These are phyloP conservation scores for Pseudogymnoascus sp. DNA, from an alignment of 2,329 filamentous ascomycete species.

Conservation along the genomic window DNA sequence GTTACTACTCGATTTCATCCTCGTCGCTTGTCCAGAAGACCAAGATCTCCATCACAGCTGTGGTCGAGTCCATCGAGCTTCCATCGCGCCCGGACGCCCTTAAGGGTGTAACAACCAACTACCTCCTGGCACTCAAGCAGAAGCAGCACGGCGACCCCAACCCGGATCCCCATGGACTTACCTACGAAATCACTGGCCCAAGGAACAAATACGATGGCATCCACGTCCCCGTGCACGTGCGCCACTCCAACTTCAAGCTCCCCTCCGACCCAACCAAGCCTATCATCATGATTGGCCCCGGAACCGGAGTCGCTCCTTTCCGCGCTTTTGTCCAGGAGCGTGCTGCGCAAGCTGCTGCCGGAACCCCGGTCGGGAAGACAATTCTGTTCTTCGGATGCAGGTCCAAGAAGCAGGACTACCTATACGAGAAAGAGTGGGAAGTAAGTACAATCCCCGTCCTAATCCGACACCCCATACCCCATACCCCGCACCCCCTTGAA, in stretches of 20 bases:
- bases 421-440: slow-evolving; percentile 88
- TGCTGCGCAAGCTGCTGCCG: slow-evolving; percentile 71
- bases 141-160: slow-evolving; percentile 86
- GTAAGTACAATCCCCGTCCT: slow-evolving; percentile 46
- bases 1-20: slow-evolving; percentile 99
- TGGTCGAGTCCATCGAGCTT: slow-evolving; percentile 77
- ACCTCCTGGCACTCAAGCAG: slow-evolving; percentile 86
- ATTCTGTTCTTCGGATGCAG: slow-evolving; percentile 94
- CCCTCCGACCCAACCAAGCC: slow-evolving; percentile 92
- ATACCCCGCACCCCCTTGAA: background rate
- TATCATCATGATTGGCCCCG: slow-evolving; percentile 91
- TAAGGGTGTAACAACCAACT: slow-evolving; percentile 95
- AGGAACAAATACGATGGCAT: slow-evolving; percentile 96
- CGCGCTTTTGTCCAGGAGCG: slow-evolving; percentile 91
- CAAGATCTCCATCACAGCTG: slow-evolving; percentile 89
- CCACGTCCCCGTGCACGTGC: slow-evolving; percentile 88
- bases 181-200: slow-evolving; percentile 80
- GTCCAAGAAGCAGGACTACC: slow-evolving; percentile 78
- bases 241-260: slow-evolving; percentile 98
- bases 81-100: slow-evolving; percentile 70
- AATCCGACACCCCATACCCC: background rate
- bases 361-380: slow-evolving; percentile 76
- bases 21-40: slow-evolving; percentile 90
- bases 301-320: slow-evolving; percentile 95
- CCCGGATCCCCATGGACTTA: slow-evolving; percentile 75